Evolutionary conservation across 2,329 filamentous ascomycete genomes (phyloP).

Genomic region (Colletotrichum theobromicola): DNA sequence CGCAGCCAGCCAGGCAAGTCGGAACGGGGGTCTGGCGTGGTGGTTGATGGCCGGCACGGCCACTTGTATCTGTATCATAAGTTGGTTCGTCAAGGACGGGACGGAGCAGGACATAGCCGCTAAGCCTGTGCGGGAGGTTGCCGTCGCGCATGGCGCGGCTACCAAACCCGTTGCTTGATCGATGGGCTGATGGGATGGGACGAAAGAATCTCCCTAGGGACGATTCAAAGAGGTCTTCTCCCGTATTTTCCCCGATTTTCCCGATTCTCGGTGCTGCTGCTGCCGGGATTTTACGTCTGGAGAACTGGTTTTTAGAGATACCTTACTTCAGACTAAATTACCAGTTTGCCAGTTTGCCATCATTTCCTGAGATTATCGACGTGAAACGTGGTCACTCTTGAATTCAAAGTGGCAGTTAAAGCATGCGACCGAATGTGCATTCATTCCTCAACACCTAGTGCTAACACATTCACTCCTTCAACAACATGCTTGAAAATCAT

Average conservation of each 20-base stretch:
- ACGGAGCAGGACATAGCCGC: neutral
- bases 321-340: neutral
- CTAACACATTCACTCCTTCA: neutral
- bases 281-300: neutral
- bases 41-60: neutral
- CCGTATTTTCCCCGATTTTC: neutral
- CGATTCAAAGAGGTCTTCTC: neutral
- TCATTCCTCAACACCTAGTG: neutral
- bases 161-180: neutral
- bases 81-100: neutral
- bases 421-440: neutral
- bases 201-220: fast-evolving
- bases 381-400: neutral
- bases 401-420: neutral
- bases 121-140: neutral
- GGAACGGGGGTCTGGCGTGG: neutral
- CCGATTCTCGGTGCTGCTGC: neutral
- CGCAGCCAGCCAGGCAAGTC: neutral
- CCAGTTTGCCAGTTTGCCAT: neutral
- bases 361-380: neutral
- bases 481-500: neutral
- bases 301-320: neutral
- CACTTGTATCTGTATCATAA: neutral
- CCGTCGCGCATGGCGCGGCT: neutral
- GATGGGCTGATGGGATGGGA: neutral